Percentiles rank a stretch among this genome's conserved stretches.
Conservation (phyloP, 164 flowering plant species). For the Cinnamomum chago region DNA sequence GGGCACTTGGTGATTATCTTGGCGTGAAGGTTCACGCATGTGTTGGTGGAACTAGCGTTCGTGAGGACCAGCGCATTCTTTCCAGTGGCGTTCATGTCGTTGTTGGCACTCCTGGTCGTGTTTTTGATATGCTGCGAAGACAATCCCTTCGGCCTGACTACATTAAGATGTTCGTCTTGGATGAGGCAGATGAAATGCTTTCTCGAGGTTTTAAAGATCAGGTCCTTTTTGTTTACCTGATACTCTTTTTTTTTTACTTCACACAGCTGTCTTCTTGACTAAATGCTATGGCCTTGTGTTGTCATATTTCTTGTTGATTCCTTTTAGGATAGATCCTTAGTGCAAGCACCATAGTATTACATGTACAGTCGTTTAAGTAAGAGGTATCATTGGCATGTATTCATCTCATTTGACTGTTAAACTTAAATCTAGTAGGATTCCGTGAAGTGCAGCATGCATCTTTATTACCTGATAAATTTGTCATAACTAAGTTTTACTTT, state of each 20-base stretch:
- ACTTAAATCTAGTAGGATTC: too few relatives aligned
- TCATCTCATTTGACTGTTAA: too few relatives aligned
- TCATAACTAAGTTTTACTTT: too few relatives aligned
- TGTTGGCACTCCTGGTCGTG: slow-evolving; percentile 86
- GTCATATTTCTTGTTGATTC: too few relatives aligned
- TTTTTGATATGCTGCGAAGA: slow-evolving; percentile 72
- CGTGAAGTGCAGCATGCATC: too few relatives aligned
- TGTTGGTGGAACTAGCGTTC: slow-evolving; percentile 89
- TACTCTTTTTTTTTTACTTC: background rate
- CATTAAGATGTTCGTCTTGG: slow-evolving; percentile 79
- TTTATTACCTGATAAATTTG: too few relatives aligned
- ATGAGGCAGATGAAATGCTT: slow-evolving; percentile 94
- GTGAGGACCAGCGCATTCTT: slow-evolving; percentile 80
- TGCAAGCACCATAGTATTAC: too few relatives aligned
- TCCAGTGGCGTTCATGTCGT: slow-evolving; percentile 76
- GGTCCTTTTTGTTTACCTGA: slow-evolving; percentile 26
- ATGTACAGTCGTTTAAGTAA: too few relatives aligned
- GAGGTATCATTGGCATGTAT: too few relatives aligned
- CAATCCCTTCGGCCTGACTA: slow-evolving; percentile 70
- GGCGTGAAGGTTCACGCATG: slow-evolving; percentile 90
- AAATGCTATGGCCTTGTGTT: too few relatives aligned
- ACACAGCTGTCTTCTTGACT: too few relatives aligned
- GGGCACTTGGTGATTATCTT: slow-evolving; percentile 82
- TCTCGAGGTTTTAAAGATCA: slow-evolving; percentile 86
- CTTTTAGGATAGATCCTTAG: too few relatives aligned